Conservation (phyloP, 495 filamentous ascomycete genomes). For the Immersiella caudata region DNA sequence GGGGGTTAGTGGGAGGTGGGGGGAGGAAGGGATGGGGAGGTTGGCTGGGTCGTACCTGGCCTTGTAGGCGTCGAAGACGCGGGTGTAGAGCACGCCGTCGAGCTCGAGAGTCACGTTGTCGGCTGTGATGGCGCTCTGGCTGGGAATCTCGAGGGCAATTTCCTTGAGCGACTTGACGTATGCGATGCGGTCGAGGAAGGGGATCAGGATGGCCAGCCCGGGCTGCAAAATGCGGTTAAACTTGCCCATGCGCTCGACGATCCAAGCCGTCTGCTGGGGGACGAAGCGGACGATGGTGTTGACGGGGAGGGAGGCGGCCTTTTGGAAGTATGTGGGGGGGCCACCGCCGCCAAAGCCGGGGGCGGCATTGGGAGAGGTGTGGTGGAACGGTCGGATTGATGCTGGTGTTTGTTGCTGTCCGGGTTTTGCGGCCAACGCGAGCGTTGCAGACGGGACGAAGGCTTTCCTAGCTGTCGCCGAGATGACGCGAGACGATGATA, state of each 20-base stretch:
- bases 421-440: not conserved
- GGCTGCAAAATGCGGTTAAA: constrained; percentile 91
- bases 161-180: constrained; percentile 99
- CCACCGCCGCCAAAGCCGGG: constrained; percentile 29
- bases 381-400: constrained; percentile 38
- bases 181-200: constrained; percentile 92
- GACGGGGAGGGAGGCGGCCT: constrained; percentile 65
- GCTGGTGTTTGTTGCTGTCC: constrained; percentile 6
- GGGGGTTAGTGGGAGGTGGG: constrained; percentile 21
- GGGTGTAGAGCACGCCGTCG: constrained; percentile 91
- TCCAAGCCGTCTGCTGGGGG: constrained; percentile 98
- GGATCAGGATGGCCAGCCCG: constrained; percentile 84
- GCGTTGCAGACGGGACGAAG: constrained; percentile 7
- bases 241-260: constrained; percentile 98
- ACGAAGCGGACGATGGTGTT: constrained; percentile 98
- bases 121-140: constrained; percentile 94
- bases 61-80: constrained; percentile 97
- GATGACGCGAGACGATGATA: constrained; percentile 19
- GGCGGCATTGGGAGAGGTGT: constrained; percentile 25
- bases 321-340: constrained; percentile 61
- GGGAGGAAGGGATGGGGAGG: constrained; percentile 9
- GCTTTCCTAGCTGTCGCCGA: constrained; percentile 24
- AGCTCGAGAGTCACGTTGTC: constrained; percentile 97
- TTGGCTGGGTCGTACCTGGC: constrained; percentile 63
- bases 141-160: constrained; percentile 89